Evolutionary conservation across 805 yeast genomes (phyloP).

Genomic region (Zygosaccharomyces siamensis): DNA sequence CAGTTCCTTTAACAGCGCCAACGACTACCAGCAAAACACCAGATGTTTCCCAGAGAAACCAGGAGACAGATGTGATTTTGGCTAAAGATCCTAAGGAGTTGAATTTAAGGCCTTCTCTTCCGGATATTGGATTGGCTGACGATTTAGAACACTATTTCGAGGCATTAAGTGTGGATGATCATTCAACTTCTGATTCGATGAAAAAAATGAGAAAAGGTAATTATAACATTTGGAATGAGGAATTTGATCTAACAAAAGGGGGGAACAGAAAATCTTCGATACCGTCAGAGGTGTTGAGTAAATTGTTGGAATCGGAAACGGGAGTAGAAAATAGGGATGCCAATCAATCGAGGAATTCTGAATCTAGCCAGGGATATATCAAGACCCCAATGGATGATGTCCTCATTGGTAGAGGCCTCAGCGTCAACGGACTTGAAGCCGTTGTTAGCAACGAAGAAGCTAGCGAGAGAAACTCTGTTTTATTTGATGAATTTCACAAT

Average conservation of each 20-base stretch:
- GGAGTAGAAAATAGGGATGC: neutral
- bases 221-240: slow-evolving; percentile 17
- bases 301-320: slow-evolving; percentile 8
- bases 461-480: slow-evolving; percentile 8
- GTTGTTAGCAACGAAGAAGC: slow-evolving; percentile 13
- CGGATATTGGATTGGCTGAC: slow-evolving; percentile 16
- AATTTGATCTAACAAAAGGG: slow-evolving; percentile 8
- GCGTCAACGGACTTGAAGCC: slow-evolving; percentile 22
- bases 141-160: slow-evolving; percentile 17
- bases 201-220: neutral
- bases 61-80: neutral
- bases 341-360: neutral
- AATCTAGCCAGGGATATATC: slow-evolving; percentile 9
- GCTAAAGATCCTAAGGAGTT: neutral
- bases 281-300: slow-evolving; percentile 14
- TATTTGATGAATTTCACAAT: slow-evolving; percentile 1
- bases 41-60: neutral
- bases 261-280: slow-evolving; percentile 7
- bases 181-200: slow-evolving; percentile 9
- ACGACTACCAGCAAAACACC: neutral
- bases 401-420: slow-evolving; percentile 20
- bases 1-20: neutral
- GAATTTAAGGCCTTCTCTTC: slow-evolving; percentile 7
- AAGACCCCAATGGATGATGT: slow-evolving; percentile 24
- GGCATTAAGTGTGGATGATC: slow-evolving; percentile 13